Evolutionary conservation across 2,329 filamentous ascomycete genomes (phyloP).

Genomic region (Xylaria sp.): DNA sequence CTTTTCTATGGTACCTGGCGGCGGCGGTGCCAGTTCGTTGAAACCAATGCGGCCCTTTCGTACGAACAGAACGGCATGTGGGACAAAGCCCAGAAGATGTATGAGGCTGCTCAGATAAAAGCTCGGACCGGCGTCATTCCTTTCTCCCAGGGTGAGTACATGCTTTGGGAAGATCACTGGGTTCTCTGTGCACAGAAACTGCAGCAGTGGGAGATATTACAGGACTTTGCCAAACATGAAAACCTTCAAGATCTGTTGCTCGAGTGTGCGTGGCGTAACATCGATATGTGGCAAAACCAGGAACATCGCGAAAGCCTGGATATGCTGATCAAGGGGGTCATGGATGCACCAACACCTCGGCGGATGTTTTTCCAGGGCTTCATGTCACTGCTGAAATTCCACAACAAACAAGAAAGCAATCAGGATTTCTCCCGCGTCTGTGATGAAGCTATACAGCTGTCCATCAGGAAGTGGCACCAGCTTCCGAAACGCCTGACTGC

Average conservation of each 20-base stretch:
- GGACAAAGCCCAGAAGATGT: slow-evolving; percentile 98
- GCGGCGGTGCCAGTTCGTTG: slow-evolving; percentile 90
- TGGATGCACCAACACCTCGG: slow-evolving; percentile 93
- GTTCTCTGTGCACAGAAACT: slow-evolving; percentile 96
- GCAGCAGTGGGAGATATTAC: slow-evolving; percentile 97
- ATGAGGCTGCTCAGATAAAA: slow-evolving; percentile 96
- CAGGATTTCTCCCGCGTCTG: slow-evolving; percentile 87
- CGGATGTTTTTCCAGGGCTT: slow-evolving; percentile 98
- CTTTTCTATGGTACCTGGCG: slow-evolving; percentile 98
- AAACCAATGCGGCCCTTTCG: slow-evolving; percentile 94
- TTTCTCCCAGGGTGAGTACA: slow-evolving; percentile 96
- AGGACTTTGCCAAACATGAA: slow-evolving; percentile 98
- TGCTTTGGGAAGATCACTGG: slow-evolving; percentile 99
- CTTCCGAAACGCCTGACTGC: slow-evolving; percentile 92
- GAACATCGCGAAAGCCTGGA: slow-evolving; percentile 89
- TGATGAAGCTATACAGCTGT: slow-evolving; percentile 95
- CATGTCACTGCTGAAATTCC: slow-evolving; percentile 92
- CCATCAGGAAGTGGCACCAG: slow-evolving; percentile 98
- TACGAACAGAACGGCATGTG: slow-evolving; percentile 99
- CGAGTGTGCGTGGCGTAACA: slow-evolving; percentile 93
- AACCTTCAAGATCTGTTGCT: slow-evolving; percentile 96
- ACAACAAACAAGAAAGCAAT: slow-evolving; percentile 80
- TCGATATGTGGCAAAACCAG: slow-evolving; percentile 89
- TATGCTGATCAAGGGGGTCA: slow-evolving; percentile 92
- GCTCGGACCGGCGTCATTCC: slow-evolving; percentile 94